Percentiles rank a stretch among this genome's conserved stretches.
Conservation (phyloP, 192 early-diverging fungal genomes). For the Diversispora eburnea region DNA sequence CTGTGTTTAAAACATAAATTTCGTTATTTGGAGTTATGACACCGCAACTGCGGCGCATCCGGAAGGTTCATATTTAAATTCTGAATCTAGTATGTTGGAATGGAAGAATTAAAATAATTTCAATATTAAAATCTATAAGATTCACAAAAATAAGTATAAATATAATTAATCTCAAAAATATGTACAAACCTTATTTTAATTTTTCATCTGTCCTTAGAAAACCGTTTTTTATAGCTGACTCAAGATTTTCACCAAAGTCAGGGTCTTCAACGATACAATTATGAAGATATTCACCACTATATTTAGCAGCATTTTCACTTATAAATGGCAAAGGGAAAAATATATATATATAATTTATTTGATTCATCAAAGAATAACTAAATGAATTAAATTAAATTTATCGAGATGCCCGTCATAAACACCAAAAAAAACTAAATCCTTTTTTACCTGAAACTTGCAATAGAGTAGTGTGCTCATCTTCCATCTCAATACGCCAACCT, state of each 20-base stretch:
- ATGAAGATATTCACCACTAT: slow-evolving; percentile 76
- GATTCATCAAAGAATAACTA: no score
- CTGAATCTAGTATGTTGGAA: slow-evolving; percentile 53
- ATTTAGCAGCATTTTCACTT: slow-evolving; percentile 78
- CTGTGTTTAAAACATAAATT: slow-evolving; percentile 67
- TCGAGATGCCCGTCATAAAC: slow-evolving; percentile 97
- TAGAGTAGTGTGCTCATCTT: slow-evolving; percentile 92
- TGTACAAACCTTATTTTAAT: slow-evolving; percentile 61
- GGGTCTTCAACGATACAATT: slow-evolving; percentile 59
- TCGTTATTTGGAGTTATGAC: slow-evolving; percentile 80
- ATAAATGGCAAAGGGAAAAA: no score
- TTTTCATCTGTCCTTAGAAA: slow-evolving; percentile 79
- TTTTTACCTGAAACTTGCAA: slow-evolving; percentile 64
- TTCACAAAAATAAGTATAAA: no score
- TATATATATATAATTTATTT: no score
- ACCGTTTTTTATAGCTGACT: slow-evolving; percentile 75
- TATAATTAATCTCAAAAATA: background rate
- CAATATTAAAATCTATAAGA: no score
- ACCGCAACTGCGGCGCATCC: slow-evolving; percentile 95
- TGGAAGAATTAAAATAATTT: slow-evolving; percentile 16
- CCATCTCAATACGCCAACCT: slow-evolving; percentile 98
- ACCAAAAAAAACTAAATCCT: slow-evolving; percentile 82
- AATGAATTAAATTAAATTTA: slow-evolving; percentile 32
- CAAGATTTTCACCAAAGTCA: slow-evolving; percentile 67
- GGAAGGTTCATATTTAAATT: slow-evolving; percentile 76